Evolutionary conservation across 2,329 filamentous ascomycete species (phyloP).

Genomic region (Neonectria ditissima): DNA sequence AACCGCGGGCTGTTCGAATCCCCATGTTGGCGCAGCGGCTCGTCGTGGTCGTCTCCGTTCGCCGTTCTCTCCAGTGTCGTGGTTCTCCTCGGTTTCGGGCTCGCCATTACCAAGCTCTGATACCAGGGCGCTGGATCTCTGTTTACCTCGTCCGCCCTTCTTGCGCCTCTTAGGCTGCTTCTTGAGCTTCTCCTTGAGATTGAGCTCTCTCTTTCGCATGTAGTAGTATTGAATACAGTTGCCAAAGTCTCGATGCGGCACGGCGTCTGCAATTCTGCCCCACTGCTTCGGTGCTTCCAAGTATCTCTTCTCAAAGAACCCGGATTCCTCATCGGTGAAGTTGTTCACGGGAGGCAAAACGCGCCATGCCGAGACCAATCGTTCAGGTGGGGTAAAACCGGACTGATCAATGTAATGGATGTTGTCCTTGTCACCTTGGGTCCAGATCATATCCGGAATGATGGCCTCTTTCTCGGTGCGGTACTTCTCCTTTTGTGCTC

Average conservation of each 20-base stretch:
- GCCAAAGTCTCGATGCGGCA: conserved; percentile 78
- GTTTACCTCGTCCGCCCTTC: conserved; percentile 67
- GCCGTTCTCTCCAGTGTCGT: conserved; percentile 69
- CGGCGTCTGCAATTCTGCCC: conserved; percentile 78
- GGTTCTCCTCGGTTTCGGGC: conserved; percentile 66
- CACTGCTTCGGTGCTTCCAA: conserved; percentile 84
- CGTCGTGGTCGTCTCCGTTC: conserved; percentile 71
- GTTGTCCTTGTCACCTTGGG: conserved; percentile 68
- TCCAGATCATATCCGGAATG: conserved; percentile 77
- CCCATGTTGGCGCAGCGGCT: conserved; percentile 78
- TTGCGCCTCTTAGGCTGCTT: conserved; percentile 71
- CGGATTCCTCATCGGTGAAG: conserved; percentile 77
- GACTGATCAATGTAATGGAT: conserved; percentile 74
- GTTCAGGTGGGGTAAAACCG: conserved; percentile 72
- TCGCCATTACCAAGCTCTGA: conserved; percentile 73
- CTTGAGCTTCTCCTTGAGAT: conserved; percentile 81
- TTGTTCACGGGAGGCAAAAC: conserved; percentile 80
- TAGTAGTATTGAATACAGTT: conserved; percentile 91
- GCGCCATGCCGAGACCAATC: conserved; percentile 77
- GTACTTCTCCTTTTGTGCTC: conserved; percentile 75
- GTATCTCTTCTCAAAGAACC: conserved; percentile 79
- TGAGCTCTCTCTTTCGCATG: conserved; percentile 78
- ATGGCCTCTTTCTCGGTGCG: conserved; percentile 82
- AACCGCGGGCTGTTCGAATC: conserved; percentile 67
- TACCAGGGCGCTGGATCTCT: conserved; percentile 72